These are phyloP conservation scores for Suhomyces yuchorum DNA, from an alignment of 1,139 yeast genomes.

Conservation along the genomic window DNA sequence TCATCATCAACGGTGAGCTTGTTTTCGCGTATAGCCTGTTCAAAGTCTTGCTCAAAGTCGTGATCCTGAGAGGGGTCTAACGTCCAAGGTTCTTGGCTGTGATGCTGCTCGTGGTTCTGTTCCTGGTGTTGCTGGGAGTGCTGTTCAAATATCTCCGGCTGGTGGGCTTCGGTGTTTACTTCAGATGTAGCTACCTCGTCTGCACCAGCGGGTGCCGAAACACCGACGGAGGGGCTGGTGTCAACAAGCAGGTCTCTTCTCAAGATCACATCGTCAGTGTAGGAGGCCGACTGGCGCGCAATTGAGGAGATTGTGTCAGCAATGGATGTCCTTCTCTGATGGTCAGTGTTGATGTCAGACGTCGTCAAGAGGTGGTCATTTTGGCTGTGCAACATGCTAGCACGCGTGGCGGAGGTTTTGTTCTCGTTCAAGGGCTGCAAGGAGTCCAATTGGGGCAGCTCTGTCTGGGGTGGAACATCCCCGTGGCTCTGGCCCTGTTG, in stretches of 20 bases:
- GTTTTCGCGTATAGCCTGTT: slow-evolving; percentile 16
- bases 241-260: slow-evolving; percentile 12
- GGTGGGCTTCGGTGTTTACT: not conserved
- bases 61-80: not conserved
- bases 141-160: not conserved
- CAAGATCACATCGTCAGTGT: slow-evolving; percentile 19
- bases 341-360: slow-evolving; percentile 1
- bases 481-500: not conserved
- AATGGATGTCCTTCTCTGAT: slow-evolving; percentile 14
- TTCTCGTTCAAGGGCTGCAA: slow-evolving; percentile 8
- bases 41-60: slow-evolving; percentile 11
- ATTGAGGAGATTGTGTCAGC: slow-evolving; percentile 20
- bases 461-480: not conserved
- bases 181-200: not conserved
- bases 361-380: slow-evolving; percentile 4
- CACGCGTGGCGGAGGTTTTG: slow-evolving; percentile 7
- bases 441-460: not conserved
- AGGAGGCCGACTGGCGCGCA: slow-evolving; percentile 17
- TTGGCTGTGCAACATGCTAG: slow-evolving; percentile 8
- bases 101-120: not conserved
- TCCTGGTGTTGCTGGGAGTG: not conserved
- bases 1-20: slow-evolving; percentile 12
- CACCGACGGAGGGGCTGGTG: not conserved
- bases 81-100: not conserved
- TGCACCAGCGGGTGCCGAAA: not conserved